These are phyloP conservation scores for Thraustochytrium striatum DNA, from an alignment of 352 stramenopile species.

Conservation along the genomic window DNA sequence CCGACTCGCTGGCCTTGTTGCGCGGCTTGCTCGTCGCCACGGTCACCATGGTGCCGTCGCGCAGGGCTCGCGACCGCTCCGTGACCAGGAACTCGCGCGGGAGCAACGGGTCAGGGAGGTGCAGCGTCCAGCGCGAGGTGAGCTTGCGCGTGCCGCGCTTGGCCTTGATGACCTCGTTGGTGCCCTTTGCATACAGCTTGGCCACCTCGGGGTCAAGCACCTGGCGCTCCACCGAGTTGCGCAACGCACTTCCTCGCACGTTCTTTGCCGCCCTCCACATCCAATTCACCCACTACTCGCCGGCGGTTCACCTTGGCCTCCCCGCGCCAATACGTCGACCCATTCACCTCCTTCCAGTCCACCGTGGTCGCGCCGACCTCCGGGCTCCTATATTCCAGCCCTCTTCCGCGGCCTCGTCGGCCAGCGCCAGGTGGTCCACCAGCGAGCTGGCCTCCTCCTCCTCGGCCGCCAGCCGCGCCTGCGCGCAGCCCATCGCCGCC, in stretches of 20 bases:
- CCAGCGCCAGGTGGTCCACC: background rate
- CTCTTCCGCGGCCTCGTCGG: background rate
- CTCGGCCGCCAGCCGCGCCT: no score
- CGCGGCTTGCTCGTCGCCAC: background rate
- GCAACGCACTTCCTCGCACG: no score
- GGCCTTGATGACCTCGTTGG: conserved; percentile 7
- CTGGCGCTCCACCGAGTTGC: background rate
- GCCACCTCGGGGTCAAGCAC: conserved; percentile 2
- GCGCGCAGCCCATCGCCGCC: no score
- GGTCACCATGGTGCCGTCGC: conserved; percentile 1
- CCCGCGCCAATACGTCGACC: background rate
- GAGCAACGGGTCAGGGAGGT: background rate
- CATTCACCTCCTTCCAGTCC: background rate
- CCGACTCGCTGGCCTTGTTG: background rate
- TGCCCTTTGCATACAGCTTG: background rate
- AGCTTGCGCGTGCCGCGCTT: background rate
- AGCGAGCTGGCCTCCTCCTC: background rate
- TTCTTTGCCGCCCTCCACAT: no score
- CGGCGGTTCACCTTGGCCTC: no score
- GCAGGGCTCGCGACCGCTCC: background rate
- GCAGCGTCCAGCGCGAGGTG: background rate
- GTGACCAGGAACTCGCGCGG: conserved; percentile 1
- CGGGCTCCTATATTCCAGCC: background rate
- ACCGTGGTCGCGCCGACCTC: conserved; percentile 15
- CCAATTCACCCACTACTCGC: no score